Conservation (phyloP, 495 filamentous ascomycete genomes). For the Penicillium desertorum region DNA sequence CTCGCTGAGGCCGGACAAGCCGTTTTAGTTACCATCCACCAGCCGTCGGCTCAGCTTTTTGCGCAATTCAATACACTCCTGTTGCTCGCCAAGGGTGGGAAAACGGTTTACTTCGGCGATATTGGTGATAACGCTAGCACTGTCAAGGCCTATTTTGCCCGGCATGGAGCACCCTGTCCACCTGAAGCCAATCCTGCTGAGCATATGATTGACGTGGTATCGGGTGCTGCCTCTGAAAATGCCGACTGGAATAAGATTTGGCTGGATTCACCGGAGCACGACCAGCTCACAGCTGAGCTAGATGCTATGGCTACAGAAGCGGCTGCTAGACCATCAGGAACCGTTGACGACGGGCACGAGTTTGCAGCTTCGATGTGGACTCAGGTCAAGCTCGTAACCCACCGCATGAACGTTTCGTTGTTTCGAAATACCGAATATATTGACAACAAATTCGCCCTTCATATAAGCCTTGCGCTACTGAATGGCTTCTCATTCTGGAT, state of each 20-base stretch:
- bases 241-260: conserved; percentile 63
- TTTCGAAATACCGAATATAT: conserved; percentile 62
- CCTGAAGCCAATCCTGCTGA: conserved; percentile 77
- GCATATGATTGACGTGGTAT: conserved; percentile 84
- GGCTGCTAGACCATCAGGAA: conserved; percentile 25
- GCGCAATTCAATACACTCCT: conserved; percentile 69
- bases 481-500: conserved; percentile 41
- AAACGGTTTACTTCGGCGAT: conserved; percentile 67
- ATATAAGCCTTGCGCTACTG: conserved; percentile 28
- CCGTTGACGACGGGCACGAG: conserved; percentile 41
- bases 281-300: conserved; percentile 51
- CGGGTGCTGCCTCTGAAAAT: conserved; percentile 29
- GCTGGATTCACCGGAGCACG: conserved; percentile 29
- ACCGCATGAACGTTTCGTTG: conserved; percentile 52
- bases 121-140: conserved; percentile 49
- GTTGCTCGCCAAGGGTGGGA: conserved; percentile 64
- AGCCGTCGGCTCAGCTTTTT: conserved; percentile 68
- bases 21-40: conserved; percentile 59
- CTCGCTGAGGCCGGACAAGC: conserved; percentile 4
- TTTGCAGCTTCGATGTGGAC: conserved; percentile 55
- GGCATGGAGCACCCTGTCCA: conserved; percentile 70
- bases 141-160: conserved; percentile 70
- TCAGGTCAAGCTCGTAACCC: conserved; percentile 54
- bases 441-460: conserved; percentile 54
- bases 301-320: conserved; percentile 47